These are phyloP conservation scores for Bruguiera gymnorhiza DNA, from an alignment of 345 rosid species.

Conservation along the genomic window DNA sequence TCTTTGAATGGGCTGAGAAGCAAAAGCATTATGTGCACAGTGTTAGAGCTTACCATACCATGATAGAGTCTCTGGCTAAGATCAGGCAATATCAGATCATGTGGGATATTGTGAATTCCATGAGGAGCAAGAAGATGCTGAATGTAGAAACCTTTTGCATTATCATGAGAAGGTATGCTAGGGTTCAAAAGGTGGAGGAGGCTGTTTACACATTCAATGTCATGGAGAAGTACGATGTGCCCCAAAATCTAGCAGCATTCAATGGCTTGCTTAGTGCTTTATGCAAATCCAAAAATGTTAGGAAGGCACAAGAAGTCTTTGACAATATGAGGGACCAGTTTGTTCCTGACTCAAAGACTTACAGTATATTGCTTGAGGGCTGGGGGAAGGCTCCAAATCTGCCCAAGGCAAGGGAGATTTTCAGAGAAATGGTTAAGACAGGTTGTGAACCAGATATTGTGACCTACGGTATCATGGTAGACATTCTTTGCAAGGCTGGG, in stretches of 20 bases:
- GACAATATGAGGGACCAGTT: constrained; percentile 54
- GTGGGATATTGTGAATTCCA: constrained; percentile 81
- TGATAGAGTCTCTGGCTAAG: constrained; percentile 75
- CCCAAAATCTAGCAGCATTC: constrained; percentile 64
- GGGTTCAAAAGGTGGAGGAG: constrained; percentile 77
- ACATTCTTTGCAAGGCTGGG: constrained; percentile 82
- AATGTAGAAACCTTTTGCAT: constrained; percentile 86
- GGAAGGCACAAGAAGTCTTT: constrained; percentile 86
- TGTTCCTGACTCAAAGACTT: constrained; percentile 64
- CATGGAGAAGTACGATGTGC: constrained; percentile 72
- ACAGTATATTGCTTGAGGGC: constrained; percentile 79
- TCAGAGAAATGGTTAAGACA: constrained; percentile 56
- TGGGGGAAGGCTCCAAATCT: constrained; percentile 91
- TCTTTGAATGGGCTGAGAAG: constrained; percentile 95
- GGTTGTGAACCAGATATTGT: constrained; percentile 84
- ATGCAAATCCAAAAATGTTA: constrained; percentile 84
- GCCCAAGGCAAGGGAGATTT: constrained; percentile 78
- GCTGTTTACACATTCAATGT: constrained; percentile 78
- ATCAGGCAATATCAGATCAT: constrained; percentile 78
- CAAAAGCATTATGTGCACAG: constrained; percentile 67
- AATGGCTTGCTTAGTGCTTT: constrained; percentile 79
- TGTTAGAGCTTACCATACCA: constrained; percentile 59
- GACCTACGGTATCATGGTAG: constrained; percentile 82
- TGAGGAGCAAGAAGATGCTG: constrained; percentile 62
- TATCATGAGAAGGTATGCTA: constrained; percentile 79